Evolutionary conservation across 495 filamentous ascomycete genomes (phyloP), one percentile per base, ranked within the genome.

Genomic region (Ascobolus immersus): DNA sequence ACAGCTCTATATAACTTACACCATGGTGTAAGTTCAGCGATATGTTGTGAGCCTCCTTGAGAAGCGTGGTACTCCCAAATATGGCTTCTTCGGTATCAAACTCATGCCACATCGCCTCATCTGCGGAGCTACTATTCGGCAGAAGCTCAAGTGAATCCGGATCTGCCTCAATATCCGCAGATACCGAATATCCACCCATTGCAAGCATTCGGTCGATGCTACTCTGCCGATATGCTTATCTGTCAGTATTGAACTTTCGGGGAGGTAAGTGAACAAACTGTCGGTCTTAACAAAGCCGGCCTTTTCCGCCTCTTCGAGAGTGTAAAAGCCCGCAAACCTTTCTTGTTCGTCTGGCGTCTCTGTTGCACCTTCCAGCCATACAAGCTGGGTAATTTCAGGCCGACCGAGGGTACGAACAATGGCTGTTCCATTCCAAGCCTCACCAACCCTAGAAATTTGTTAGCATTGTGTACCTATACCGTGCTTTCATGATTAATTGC

Each of bases 371-470:
- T 30, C 8, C 5, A 17, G 7, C 22, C 30, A 34, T 10, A 36
- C 21, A 14, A 36, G 7, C 21, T 40, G 23, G 14, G 28, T 20
- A 14, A 36, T 32, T n/a, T 31, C 28, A 13, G 33, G 38, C 1
- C 7, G 28, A 4, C 33, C 38, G 11, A 40, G 30, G 2, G 18
- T 13, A 9, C 38, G 32, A 17, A 40, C 38, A 4, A 40, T 4
- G 2, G 18, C 23, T 13, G 40, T 14, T 6, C 49, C 46, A 31
- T 48, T 48, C 32, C 34, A 49, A 4, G 50, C 4, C 28, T 52
- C 49, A 23, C 46, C 44, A 5, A 52, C 47, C 22, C n/a, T n/a
- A n/a, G n/a, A n/a, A n/a, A n/a, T n/a, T n/a, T n/a, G n/a, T n/a
- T n/a, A n/a, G n/a, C n/a, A n/a, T n/a, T n/a, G n/a, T n/a, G n/a